phyloP scores from a whole-genome alignment of 116 monocot genomes.

The Phalaenopsis hybrid region DNA sequence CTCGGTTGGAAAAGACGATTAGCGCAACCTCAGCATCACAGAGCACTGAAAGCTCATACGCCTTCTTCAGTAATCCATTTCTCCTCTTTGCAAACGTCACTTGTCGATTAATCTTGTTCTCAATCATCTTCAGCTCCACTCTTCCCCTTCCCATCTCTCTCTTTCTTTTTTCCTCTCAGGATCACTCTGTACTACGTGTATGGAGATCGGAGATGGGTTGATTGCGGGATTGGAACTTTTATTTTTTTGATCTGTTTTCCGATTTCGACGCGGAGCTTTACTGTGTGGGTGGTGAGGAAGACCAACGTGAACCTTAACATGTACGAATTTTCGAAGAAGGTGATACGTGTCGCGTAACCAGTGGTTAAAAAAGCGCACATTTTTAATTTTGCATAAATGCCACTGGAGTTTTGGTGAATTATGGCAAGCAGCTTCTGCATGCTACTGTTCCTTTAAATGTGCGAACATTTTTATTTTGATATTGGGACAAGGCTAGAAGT shows the following conservation, averaged over 20 bases:
- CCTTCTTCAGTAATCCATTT: constrained; percentile 75
- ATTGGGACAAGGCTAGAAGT: neutral
- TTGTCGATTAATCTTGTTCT: constrained; percentile 78
- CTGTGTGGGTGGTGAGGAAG: neutral
- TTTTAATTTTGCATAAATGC: neutral
- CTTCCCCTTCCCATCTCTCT: constrained; percentile 63
- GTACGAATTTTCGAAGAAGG: neutral
- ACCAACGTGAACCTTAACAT: constrained; percentile 4
- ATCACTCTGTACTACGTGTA: neutral
- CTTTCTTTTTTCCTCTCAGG: neutral
- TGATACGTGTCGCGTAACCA: neutral
- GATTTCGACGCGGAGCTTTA: neutral
- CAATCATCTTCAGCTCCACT: constrained; percentile 75
- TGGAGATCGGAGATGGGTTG: neutral
- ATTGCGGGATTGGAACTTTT: neutral
- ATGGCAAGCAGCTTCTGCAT: neutral
- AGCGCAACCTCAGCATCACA: constrained; percentile 52
- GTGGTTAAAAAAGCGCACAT: neutral
- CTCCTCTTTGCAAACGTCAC: constrained; percentile 74
- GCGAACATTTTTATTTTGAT: neutral
- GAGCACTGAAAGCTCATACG: constrained; percentile 43
- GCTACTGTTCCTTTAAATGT: neutral
- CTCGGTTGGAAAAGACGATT: constrained; percentile 70
- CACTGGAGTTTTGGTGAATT: neutral
- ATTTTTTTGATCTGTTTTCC: neutral